phyloP scores from a whole-genome alignment of 176 grass and related monocot species.

The Leersia perrieri region DNA sequence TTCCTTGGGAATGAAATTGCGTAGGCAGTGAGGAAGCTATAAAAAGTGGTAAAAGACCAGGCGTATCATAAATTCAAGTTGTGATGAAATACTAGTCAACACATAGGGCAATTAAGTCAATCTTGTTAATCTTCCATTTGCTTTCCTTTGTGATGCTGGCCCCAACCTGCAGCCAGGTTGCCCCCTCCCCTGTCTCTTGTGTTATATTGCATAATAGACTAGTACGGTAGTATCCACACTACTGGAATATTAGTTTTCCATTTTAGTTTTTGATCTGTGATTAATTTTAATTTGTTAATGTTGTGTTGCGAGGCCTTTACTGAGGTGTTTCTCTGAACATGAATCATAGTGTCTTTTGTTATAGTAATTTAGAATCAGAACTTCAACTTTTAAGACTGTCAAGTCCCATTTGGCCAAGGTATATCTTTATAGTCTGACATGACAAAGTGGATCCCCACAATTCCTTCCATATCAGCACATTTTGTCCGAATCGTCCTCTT shows the following conservation, averaged over 20 bases:
- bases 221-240: neutral
- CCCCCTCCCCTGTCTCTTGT: neutral
- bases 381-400: neutral
- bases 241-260: neutral
- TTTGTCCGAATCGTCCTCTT: neutral
- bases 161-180: neutral
- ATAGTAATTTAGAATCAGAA: neutral
- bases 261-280: neutral
- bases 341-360: slow-evolving; percentile 1
- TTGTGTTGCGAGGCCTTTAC: neutral
- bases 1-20: neutral
- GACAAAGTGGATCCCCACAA: slow-evolving; percentile 1
- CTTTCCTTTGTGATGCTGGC: neutral
- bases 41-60: neutral
- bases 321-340: neutral
- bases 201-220: neutral
- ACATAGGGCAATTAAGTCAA: neutral
- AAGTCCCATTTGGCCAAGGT: slow-evolving; percentile 4
- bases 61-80: neutral
- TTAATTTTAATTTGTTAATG: neutral
- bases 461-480: neutral
- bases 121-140: neutral
- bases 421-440: slow-evolving; percentile 9
- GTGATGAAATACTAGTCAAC: neutral
- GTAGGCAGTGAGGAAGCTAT: neutral